Evolutionary conservation across 2,329 filamentous ascomycete species (phyloP).

Genomic region (Talaromyces islandicus): DNA sequence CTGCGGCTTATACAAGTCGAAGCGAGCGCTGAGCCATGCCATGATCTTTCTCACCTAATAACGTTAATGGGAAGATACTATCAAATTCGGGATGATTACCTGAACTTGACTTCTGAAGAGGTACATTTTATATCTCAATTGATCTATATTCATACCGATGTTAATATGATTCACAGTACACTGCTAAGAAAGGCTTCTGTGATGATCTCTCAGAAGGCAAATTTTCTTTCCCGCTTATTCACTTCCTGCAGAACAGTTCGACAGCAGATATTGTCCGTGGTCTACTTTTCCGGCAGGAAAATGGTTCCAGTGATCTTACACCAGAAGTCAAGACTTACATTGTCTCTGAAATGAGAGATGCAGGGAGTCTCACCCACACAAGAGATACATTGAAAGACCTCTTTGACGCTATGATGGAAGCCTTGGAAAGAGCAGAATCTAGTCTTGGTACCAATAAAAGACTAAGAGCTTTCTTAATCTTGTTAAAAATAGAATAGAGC

Average conservation of each 20-base stretch:
- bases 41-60: constrained; percentile 7
- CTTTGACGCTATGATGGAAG: background rate
- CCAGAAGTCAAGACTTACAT: background rate
- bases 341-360: background rate
- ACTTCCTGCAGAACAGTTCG: constrained; percentile 1
- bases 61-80: constrained; percentile 20
- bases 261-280: constrained; percentile 5
- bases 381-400: background rate
- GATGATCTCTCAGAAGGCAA: constrained; percentile 42
- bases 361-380: background rate
- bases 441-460: background rate
- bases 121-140: constrained; percentile 8
- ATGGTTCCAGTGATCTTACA: background rate
- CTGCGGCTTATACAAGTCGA: constrained; percentile 12
- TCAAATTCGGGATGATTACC: constrained; percentile 25
- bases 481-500: background rate
- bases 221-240: constrained; percentile 27
- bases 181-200: constrained; percentile 34
- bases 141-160: background rate
- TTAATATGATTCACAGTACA: constrained; percentile 21
- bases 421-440: background rate
- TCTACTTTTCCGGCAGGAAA: background rate
- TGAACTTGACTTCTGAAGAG: constrained; percentile 18
- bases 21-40: background rate
- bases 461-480: constrained; percentile 1